phyloP scores from a whole-genome alignment of 2,329 filamentous ascomycete species.

The Arthrinium puccinioides region DNA sequence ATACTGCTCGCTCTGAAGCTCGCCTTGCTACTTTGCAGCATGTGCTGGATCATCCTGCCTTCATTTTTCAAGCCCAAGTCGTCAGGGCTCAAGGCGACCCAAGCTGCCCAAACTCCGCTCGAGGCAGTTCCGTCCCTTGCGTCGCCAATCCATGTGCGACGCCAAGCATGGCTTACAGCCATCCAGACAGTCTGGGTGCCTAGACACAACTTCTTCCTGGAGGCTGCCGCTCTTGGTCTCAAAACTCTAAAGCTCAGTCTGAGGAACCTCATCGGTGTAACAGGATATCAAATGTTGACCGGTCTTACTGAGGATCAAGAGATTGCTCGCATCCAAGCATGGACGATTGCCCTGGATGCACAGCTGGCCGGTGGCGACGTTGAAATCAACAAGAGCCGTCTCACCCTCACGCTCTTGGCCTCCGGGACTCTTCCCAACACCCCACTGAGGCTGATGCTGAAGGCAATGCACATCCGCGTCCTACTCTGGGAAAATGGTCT shows the following conservation, averaged over 20 bases:
- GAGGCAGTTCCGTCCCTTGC: conserved; percentile 62
- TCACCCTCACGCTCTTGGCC: conserved; percentile 79
- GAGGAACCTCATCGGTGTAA: conserved; percentile 68
- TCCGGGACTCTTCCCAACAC: conserved; percentile 82
- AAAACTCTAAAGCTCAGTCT: conserved; percentile 79
- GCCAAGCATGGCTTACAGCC: conserved; percentile 87
- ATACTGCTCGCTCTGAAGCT: conserved; percentile 46
- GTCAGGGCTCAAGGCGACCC: conserved; percentile 38
- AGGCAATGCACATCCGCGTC: conserved; percentile 85
- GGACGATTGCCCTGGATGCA: conserved; percentile 88
- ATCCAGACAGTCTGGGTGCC: conserved; percentile 91
- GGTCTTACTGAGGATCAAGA: conserved; percentile 81
- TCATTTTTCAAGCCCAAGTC: conserved; percentile 48
- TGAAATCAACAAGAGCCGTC: conserved; percentile 79
- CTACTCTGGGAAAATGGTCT: conserved; percentile 73
- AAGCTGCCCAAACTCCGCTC: conserved; percentile 28
- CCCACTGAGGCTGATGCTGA: conserved; percentile 78
- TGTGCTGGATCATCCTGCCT: conserved; percentile 49
- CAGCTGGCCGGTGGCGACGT: conserved; percentile 86
- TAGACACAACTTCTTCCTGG: conserved; percentile 76
- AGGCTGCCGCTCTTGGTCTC: conserved; percentile 70
- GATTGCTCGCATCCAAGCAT: conserved; percentile 78
- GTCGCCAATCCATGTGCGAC: conserved; percentile 76
- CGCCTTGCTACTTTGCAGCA: conserved; percentile 41
- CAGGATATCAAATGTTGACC: conserved; percentile 70